Evolutionary conservation across 805 yeast species (phyloP).

Genomic region (Metschnikowia borealis): DNA sequence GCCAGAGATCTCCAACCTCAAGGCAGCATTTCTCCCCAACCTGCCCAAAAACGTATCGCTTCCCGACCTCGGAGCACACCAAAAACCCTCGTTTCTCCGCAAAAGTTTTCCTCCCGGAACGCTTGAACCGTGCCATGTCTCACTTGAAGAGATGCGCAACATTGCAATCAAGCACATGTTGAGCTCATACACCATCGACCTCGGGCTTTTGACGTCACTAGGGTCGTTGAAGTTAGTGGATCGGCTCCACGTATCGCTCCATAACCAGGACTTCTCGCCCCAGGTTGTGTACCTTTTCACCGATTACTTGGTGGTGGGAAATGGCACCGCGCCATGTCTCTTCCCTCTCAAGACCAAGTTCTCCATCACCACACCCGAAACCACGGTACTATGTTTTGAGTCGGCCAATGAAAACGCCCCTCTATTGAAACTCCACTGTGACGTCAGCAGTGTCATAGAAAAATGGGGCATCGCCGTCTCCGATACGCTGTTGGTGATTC

Average conservation of each 20-base stretch:
- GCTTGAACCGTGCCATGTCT: conserved; percentile 4
- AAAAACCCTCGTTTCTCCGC: background rate
- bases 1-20: background rate
- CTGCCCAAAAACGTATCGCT: background rate
- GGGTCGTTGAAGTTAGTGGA: conserved; percentile 39
- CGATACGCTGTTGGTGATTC: conserved; percentile 29
- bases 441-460: conserved; percentile 31
- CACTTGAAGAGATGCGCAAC: conserved; percentile 20
- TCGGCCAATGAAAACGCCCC: conserved; percentile 7
- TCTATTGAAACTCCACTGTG: conserved; percentile 26
- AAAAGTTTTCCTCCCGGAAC: conserved; percentile 2
- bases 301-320: conserved; percentile 29
- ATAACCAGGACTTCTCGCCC: conserved; percentile 6
- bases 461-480: conserved; percentile 43
- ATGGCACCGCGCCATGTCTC: conserved; percentile 8
- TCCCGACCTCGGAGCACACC: background rate
- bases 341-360: conserved; percentile 12
- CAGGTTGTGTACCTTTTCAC: conserved; percentile 31
- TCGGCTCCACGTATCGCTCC: conserved; percentile 22
- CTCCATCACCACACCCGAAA: conserved; percentile 20
- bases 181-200: conserved; percentile 21
- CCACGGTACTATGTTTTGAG: conserved; percentile 23
- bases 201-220: conserved; percentile 25
- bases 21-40: background rate
- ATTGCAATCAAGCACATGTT: conserved; percentile 28